Evolutionary conservation across 1,139 yeast species (phyloP), one percentile per base, ranked within the genome.

Genomic region (Saccharomyces hybrid): DNA sequence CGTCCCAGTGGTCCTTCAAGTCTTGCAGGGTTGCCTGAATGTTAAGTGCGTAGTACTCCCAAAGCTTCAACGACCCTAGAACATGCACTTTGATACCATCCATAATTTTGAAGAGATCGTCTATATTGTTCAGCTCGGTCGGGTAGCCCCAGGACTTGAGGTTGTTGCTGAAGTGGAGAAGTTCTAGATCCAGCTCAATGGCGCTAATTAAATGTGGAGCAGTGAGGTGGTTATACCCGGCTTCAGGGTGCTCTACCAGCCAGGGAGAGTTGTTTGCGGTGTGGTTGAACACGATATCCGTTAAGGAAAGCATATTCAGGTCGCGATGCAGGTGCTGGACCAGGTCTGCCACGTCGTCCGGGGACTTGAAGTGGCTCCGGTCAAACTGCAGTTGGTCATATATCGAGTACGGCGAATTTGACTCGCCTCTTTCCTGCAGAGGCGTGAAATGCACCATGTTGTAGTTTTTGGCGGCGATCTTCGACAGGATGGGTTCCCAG

Each of bases 371-470:
- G 42, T 83, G 72, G 0, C 65, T 69, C 0, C 86, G 81, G 67
- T 93, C 98, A 71, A 86, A 90, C 27, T 67, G 70, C 61, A 89
- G 78, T 71, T 93, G 98, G 69, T 93, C 97, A 64, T 75, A 86
- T 53, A 93, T 88, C 3, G 96, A 88, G 67, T 91, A 93, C 0
- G 99, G 98, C 7, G 97, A 90, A 68, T 91, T 80, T 0, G 96
- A 88, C 55, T 78, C 84, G 28, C 99, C 99, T 52, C 98, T 78
- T 60, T 83, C 74, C 71, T 91, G 97, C 60, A 93, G 76, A 0
- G 99, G 99, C 1, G 98, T 90, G 69, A 93, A 93, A 73, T 93
- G 99, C 50, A 93, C 75, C 96, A 91, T 88, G 70, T 93, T 93
- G 75, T 91, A 93, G 19, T 95, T 93, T 71, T 93, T 93, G 8